Evolutionary conservation across 2,329 filamentous ascomycete species (phyloP).

Genomic region (Fusarium sp.): DNA sequence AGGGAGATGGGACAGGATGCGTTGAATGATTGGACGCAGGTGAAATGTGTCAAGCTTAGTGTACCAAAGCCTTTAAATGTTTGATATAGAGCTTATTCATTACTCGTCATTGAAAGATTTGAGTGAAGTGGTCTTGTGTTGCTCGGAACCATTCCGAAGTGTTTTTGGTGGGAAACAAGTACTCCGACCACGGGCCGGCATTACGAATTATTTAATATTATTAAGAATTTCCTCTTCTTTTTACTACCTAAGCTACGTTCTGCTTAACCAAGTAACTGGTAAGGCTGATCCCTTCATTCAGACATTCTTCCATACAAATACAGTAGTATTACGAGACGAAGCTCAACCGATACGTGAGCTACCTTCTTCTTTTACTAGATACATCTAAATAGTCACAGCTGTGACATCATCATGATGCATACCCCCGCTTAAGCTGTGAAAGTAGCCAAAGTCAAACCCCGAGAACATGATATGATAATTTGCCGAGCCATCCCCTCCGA

Average conservation of each 20-base stretch:
- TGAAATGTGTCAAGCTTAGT: constrained; percentile 44
- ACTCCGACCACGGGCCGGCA: neutral
- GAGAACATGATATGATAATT: neutral
- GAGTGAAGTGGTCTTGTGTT: neutral
- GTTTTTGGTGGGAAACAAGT: neutral
- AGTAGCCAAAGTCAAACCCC: neutral
- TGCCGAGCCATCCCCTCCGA: neutral
- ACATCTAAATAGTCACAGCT: neutral
- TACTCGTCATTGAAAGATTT: neutral
- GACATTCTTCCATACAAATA: neutral
- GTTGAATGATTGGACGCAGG: constrained; percentile 44
- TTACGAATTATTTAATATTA: neutral
- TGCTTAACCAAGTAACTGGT: neutral
- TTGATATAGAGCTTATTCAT: neutral
- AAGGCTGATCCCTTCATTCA: neutral
- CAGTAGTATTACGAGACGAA: too few relatives aligned
- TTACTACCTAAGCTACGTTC: neutral
- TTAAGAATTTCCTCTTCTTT: neutral
- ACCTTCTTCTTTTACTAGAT: neutral
- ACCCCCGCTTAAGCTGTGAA: neutral
- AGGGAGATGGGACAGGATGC: constrained; percentile 48
- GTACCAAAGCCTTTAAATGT: constrained; percentile 18
- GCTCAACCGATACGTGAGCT: neutral
- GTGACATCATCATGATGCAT: neutral
- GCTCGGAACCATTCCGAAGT: neutral